A percentile compares a stretch with the other conserved stretches of the same genome.
Evolutionary conservation across 2,329 filamentous ascomycete species (phyloP).

Genomic region (Aspergillus sp.): DNA sequence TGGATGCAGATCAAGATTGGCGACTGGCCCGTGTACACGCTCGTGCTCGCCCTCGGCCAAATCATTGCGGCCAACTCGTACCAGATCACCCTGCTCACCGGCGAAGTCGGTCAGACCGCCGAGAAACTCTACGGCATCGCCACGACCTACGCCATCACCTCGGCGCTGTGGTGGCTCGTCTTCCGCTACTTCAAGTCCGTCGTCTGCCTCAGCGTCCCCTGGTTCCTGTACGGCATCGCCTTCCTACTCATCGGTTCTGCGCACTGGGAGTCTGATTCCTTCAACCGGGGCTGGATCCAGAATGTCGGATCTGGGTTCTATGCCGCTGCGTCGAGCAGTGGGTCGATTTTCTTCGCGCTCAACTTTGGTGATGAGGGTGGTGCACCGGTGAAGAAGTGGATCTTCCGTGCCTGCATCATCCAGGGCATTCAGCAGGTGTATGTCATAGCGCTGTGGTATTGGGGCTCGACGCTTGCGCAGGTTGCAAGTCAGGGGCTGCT

Average conservation of each 20-base stretch:
- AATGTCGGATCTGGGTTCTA: constrained; percentile 67
- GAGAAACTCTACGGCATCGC: constrained; percentile 64
- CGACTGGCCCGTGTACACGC: constrained; percentile 66
- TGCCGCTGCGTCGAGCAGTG: constrained; percentile 64
- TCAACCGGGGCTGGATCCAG: constrained; percentile 58
- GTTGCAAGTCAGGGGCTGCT: constrained; percentile 48
- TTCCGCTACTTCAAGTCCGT: constrained; percentile 62
- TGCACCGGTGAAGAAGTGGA: constrained; percentile 66
- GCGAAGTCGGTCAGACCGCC: constrained; percentile 63
- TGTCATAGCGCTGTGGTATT: constrained; percentile 68
- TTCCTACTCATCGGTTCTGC: constrained; percentile 67
- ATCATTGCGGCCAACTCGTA: constrained; percentile 69
- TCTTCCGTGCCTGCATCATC: constrained; percentile 68
- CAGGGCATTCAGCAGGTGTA: constrained; percentile 71
- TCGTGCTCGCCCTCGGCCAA: constrained; percentile 65
- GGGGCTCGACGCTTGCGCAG: constrained; percentile 61
- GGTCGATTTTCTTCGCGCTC: constrained; percentile 68
- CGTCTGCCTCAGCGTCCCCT: constrained; percentile 61
- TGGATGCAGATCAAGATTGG: constrained; percentile 61
- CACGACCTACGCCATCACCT: constrained; percentile 61
- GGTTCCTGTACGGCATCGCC: constrained; percentile 63
- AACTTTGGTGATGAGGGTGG: constrained; percentile 70
- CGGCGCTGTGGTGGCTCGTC: constrained; percentile 64
- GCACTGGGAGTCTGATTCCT: constrained; percentile 53
- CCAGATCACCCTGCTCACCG: constrained; percentile 69